Evolutionary conservation across 805 yeast species (phyloP), one percentile per base, ranked within the genome.

Genomic region (Sporopachydermia quercuum): DNA sequence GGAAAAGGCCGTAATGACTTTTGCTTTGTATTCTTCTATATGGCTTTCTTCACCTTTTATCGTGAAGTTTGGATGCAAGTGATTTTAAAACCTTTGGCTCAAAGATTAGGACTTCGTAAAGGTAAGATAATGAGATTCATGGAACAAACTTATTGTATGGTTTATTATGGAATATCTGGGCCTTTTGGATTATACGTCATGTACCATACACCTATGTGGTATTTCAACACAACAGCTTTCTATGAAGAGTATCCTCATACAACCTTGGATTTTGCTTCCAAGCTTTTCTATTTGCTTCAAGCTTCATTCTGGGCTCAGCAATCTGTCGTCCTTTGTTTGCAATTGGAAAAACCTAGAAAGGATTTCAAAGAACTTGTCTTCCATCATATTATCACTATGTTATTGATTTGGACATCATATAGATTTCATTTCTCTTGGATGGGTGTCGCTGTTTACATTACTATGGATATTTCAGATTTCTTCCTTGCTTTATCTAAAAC

Each of bases 291-390:
- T 57, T 65, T 91, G 45, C 76, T 82, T 35, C 97, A 91, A 63
- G 96, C 97, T 4, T 81, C 96, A 3, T 91, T 85, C 60, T 91
- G 99, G 99, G 76, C 86, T 16, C 99, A 91, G 63, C 98, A 91
- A 62, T 78, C 93, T 1, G 76, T 82, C 34, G 81, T 91, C 19
- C 66, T 91, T 46, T 62, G 75, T 37, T 66, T 91, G 46, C 94
- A 81, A 58, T 68, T 91, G 44, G 99, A 91, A 60, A 84, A 84
- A 57, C 97, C 96, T 42, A 73, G 99, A 59, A 87, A 86, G 60
- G 99, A 91, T 58, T 87, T 77, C 61, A 65, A 76, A 50, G 98
- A 91, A 60, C 70, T 91, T 44, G 83, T 89, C 34, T 76, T 84
- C 58, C 99, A 91, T 60, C 99, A 91, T 57, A 71, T 91, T 45